Evolutionary conservation across 225 moss, liverwort and hornwort genomes (phyloP), one percentile per base, ranked within the genome.

Genomic region (Polytrichum formosum): DNA sequence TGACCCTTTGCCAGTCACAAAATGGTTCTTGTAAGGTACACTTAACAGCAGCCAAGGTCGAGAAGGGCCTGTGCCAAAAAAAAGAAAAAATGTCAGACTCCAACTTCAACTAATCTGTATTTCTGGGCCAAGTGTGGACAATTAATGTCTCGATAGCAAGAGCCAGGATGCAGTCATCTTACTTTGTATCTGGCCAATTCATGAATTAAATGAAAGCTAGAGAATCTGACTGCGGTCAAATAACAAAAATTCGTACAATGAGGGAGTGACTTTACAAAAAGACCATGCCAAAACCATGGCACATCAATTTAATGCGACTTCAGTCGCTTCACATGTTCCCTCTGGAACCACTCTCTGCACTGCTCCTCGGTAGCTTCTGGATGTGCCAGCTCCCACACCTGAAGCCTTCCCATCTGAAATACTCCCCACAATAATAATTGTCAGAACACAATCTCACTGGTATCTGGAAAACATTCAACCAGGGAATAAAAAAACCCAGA

Each of bases 341-440:
- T 83, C 31, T 82, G 72, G 66, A 94, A 83, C 92, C 92, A 94
- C 22, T 87, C 84, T 56, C 77, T 67, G 68, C 92, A 88, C 65
- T 94, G 83, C 65, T 90, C 90, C 67, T 83, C 71, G 26, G 85
- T 90, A n/a, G 83, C 79, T 53, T 84, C 77, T 55, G 92, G 94
- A 82, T 94, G 88, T 69, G 88, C 90, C 9, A 94, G 85, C 84
- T 90, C 88, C 94, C 92, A 94, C 64, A 79, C 71, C 26, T 85
- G 72, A 56, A 86, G 77, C 77, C 72, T 82, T 33, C 69, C 81
- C 82, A 82, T 82, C 93, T 94, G 88, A 74, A 71, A 70, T 62
- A 46, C 46, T 46, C 46, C 53, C 9, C 26, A 16, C 6, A 21
- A 55, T 37, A 19, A 28, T 30, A 55, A 2, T 18, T 27, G 22